Evolutionary conservation across 768 basidiomycete species (phyloP).

Genomic region (Pleurotus cornucopiae): DNA sequence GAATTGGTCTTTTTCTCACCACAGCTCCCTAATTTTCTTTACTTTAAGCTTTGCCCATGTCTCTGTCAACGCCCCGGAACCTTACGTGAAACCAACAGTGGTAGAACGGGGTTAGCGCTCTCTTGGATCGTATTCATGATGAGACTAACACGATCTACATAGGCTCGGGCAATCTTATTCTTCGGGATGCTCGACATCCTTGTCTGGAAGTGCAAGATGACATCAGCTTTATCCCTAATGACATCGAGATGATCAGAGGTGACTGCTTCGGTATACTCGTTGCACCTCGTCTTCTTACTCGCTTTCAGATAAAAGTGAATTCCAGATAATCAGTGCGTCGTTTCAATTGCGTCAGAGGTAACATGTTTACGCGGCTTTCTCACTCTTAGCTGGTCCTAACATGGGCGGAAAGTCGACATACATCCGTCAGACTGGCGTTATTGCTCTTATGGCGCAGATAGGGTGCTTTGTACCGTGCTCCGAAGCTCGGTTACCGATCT

Average conservation of each 20-base stretch:
- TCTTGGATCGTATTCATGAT: background rate
- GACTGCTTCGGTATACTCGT: background rate
- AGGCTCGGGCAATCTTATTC: slow-evolving; percentile 78
- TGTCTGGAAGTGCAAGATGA: slow-evolving; percentile 97
- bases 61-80: slow-evolving; percentile 78
- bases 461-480: slow-evolving; percentile 95
- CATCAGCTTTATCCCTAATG: slow-evolving; percentile 91
- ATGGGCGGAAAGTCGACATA: slow-evolving; percentile 99
- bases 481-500: slow-evolving; percentile 82
- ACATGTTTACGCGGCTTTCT: background rate
- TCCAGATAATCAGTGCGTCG: slow-evolving; percentile 85
- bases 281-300: background rate
- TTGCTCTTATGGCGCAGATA: slow-evolving; percentile 92
- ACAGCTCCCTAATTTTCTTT: background rate
- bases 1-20: background rate
- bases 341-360: background rate
- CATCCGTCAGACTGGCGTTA: slow-evolving; percentile 94
- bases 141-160: background rate
- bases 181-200: slow-evolving; percentile 89
- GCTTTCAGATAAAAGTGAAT: slow-evolving; percentile 72
- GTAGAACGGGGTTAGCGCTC: slow-evolving; percentile 60
- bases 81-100: slow-evolving; percentile 85
- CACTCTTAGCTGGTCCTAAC: slow-evolving; percentile 79
- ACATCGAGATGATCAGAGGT: slow-evolving; percentile 93
- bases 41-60: slow-evolving; percentile 81